These are phyloP conservation scores for Lipomyces kockii DNA, from an alignment of 805 yeast genomes.

Conservation along the genomic window DNA sequence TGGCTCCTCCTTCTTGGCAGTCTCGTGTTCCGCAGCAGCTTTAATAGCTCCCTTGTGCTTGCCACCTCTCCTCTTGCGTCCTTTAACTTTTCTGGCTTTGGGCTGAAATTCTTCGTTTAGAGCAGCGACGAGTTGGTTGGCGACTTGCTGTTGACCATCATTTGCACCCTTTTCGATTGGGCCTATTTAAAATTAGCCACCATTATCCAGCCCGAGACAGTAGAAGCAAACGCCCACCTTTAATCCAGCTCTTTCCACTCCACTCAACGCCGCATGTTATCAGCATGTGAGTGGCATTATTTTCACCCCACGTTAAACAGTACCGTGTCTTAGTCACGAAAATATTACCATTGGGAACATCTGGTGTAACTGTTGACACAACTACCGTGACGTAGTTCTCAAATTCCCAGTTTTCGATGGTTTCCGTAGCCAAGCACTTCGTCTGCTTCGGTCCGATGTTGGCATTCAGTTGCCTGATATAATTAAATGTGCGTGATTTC, in stretches of 20 bases:
- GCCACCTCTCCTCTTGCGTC: constrained; percentile 29
- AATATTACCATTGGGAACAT: constrained; percentile 89
- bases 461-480: constrained; percentile 74
- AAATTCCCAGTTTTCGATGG: constrained; percentile 59
- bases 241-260: constrained; percentile 93
- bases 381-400: constrained; percentile 62
- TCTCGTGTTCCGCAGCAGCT: not conserved
- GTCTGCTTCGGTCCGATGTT: constrained; percentile 95
- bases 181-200: not conserved
- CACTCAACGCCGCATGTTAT: constrained; percentile 82
- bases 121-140: constrained; percentile 54
- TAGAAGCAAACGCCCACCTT: constrained; percentile 47
- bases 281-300: constrained; percentile 61
- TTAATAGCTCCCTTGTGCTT: not conserved
- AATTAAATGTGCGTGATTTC: constrained; percentile 49
- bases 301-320: constrained; percentile 72
- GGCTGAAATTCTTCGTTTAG: constrained; percentile 41
- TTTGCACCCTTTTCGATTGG: constrained; percentile 84
- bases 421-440: constrained; percentile 69
- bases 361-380: constrained; percentile 78
- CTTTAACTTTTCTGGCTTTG: constrained; percentile 14
- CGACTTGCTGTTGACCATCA: constrained; percentile 75
- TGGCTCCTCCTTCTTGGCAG: not conserved
- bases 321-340: constrained; percentile 78
- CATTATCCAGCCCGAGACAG: not conserved